Base-by-base conservation (phyloP, 805 yeast genomes). In the Ogataea naganishii region DNA sequence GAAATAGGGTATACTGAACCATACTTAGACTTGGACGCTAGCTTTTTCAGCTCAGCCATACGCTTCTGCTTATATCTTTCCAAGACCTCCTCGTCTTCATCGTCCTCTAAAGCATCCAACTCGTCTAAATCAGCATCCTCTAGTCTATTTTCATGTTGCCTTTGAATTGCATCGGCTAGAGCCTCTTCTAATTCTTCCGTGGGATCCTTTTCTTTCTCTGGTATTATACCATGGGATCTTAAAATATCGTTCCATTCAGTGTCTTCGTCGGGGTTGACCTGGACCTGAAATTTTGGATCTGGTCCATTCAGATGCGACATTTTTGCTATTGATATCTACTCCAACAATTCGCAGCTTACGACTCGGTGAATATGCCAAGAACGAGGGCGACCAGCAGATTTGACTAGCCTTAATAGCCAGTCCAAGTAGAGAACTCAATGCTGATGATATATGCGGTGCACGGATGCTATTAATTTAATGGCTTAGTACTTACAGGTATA, bases 181-280 rank as follows among this genome's bases (percentile, higher is more conserved):
- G 94, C 94, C 43, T 80, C 88, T 50, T 92, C 97, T 27, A 92
- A 51, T 53, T 84, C 80, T 24, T 70, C 83, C 0, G 94, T 75
- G 7, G 95, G 95, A 14, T 94, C 83, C 15, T 88, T 86, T 17
- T 94, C 85, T 44, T 80, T 77, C 48, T 82, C 86, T 1, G 98
- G 98, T 29, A 92, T 84, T 32, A 92, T 75, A 15, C 97, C 97
- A 38, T 88, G 83, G 3, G 73, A 70, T 40, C 99, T 66, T 26
- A 92, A 66, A 41, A 92, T 86, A 55, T 92, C 99, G 51, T 92
- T 92, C 98, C 99, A 92, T 55, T 92, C 98, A 0, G 98, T 92
- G 53, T 92, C 99, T 56, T 92, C 99, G 38, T 72, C 73, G 20
- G 95, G 96, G 56, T 92, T 88, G 32, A 88, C 95, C 56, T 86